phyloP scores from a whole-genome alignment of 2,329 filamentous ascomycete species.

The Helotiales sp. region DNA sequence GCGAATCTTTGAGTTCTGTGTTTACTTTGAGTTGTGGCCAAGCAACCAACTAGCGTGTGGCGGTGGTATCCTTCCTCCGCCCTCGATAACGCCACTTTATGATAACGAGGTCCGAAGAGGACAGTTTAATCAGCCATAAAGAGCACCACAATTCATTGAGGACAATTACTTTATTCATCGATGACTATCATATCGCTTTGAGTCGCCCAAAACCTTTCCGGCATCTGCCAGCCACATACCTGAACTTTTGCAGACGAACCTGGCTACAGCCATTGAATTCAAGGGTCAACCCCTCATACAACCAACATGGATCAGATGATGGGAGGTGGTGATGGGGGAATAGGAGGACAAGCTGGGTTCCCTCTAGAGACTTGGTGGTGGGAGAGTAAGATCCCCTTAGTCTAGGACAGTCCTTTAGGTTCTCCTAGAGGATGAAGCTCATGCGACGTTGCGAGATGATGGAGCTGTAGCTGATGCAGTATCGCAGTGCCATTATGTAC shows the following conservation, averaged over 20 bases:
- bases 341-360: slow-evolving; percentile 59
- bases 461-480: not conserved
- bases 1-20: not conserved
- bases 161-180: not conserved
- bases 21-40: not conserved
- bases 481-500: slow-evolving; percentile 83
- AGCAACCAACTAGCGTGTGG: not conserved
- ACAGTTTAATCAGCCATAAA: not conserved
- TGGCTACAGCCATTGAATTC: not conserved
- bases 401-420: not conserved
- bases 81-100: not conserved
- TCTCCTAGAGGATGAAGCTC: not conserved
- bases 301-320: slow-evolving; percentile 37
- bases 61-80: not conserved
- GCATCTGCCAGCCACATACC: not conserved
- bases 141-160: not conserved
- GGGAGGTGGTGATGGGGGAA: slow-evolving; percentile 34
- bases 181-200: not conserved
- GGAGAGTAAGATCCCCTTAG: slow-evolving; percentile 48
- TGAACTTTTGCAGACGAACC: not conserved
- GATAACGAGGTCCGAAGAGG: not conserved
- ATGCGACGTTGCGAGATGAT: not conserved
- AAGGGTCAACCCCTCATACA: not conserved
- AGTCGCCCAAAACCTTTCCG: not conserved
- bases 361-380: slow-evolving; percentile 98